Evolutionary conservation across 2,329 filamentous ascomycete genomes (phyloP), one percentile per base, ranked within the genome.

Genomic region (Fusarium musae): DNA sequence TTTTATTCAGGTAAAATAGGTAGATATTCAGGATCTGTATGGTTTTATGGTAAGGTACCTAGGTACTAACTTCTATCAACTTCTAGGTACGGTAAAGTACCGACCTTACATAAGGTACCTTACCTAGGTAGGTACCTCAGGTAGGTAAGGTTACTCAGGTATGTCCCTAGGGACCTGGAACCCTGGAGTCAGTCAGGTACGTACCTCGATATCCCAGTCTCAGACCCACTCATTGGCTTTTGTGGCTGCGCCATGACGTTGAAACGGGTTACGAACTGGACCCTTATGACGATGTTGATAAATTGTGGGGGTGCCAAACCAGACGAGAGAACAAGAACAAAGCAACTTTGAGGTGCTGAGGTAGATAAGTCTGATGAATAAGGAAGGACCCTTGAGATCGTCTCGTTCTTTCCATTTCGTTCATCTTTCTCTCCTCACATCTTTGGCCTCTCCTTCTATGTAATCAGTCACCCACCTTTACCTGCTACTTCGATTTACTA

Each of bases 191-290:
- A 39, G 36, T 28, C 9, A 12, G 26, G 44, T 64, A 53, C 61
- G 28, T 62, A 26, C 28, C 37, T 16, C 42, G 4, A 17, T 12
- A 26, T 28, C 36, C 36, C 21, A n/a, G 36, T 42, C 23, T 28
- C 23, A 13, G 34, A n/a, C 23, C 52, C 23, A 53, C 50, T 53
- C 13, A 28, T 28, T 6, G 50, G 23, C 34, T 28, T 54, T 52
- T 37, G 64, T 72, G 69, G 66, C 71, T 74, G 70, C 70, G 72
- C 71, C 52, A 74, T 74, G 71, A 74, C 71, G 71, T 74, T 46
- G 37, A 30, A 36, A 59, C 53, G 21, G 47, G 40, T 26, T 58
- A 34, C n/a, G 43, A 64, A 64, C 52, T 72, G 71, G 72, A 74
- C 72, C 72, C 72, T 53, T 72, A 74, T 74, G 72, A 74, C 71